Evolutionary conservation across 306 rosid species (phyloP).

Genomic region (Begonia masoniana): DNA sequence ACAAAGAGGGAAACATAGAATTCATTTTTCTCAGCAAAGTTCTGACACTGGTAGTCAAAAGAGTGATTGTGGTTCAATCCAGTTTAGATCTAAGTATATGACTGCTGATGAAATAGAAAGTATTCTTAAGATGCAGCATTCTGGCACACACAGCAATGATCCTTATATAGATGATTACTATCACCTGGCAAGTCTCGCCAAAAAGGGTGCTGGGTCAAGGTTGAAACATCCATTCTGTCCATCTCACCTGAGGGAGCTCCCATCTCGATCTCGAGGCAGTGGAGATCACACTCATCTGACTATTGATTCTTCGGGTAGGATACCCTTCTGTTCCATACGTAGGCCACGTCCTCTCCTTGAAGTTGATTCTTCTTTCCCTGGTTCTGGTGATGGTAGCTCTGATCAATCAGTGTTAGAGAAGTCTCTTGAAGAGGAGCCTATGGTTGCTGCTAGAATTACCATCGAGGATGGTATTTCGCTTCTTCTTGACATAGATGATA

Average conservation of each 20-base stretch:
- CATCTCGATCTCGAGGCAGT: conserved; percentile 61
- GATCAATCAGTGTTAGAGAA: conserved; percentile 70
- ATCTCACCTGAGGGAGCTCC: conserved; percentile 70
- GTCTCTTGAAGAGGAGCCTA: conserved; percentile 93
- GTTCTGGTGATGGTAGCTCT: conserved; percentile 27
- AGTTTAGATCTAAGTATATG: conserved; percentile 77
- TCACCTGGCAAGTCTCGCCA: conserved; percentile 83
- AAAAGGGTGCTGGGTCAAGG: conserved; percentile 58
- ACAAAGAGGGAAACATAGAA: conserved; percentile 46
- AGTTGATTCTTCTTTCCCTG: conserved; percentile 69
- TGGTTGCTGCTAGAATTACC: conserved; percentile 85
- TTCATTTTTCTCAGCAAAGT: conserved; percentile 46
- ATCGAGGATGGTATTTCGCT: conserved; percentile 90
- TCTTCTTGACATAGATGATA: conserved; percentile 94
- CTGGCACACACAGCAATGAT: conserved; percentile 89
- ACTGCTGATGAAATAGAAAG: conserved; percentile 76
- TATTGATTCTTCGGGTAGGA: conserved; percentile 96
- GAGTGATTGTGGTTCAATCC: conserved; percentile 64
- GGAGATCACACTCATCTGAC: conserved; percentile 90
- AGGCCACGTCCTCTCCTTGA: conserved; percentile 99
- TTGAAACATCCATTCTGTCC: conserved; percentile 93
- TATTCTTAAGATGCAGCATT: conserved; percentile 88
- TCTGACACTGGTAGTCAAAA: conserved; percentile 41
- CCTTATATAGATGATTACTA: conserved; percentile 97
- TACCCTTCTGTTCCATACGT: conserved; percentile 93